Evolutionary conservation across 305 asterid species (phyloP).

Genomic region (Rubia peregrina): DNA sequence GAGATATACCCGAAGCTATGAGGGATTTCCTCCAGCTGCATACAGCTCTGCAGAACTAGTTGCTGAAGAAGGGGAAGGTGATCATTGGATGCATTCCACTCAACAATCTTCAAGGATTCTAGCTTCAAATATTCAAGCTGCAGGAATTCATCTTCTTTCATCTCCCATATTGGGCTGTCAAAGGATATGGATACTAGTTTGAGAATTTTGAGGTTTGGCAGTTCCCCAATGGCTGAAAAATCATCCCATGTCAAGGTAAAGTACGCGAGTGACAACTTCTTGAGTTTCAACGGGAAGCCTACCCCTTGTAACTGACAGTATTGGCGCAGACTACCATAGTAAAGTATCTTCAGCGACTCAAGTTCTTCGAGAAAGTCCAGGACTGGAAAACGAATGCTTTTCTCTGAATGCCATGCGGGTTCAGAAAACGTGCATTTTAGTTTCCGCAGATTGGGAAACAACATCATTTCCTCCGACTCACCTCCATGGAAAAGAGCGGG

Average conservation of each 20-base stretch:
- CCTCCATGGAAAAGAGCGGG: background rate
- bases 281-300: background rate
- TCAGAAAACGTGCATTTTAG: background rate
- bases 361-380: background rate
- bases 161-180: constrained; percentile 4
- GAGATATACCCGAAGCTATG: background rate
- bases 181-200: background rate
- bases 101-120: background rate
- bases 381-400: background rate
- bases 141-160: background rate
- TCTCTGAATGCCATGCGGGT: background rate
- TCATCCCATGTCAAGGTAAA: background rate
- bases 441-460: background rate
- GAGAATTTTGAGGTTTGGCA: background rate
- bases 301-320: background rate
- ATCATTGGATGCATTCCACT: background rate
- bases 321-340: background rate
- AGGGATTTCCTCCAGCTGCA: background rate
- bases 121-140: background rate
- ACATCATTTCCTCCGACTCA: background rate
- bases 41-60: background rate
- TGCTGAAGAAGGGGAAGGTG: background rate
- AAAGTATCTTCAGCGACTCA: background rate
- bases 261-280: background rate
- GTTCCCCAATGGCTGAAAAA: background rate